These are phyloP conservation scores for Musa balbisiana DNA, from an alignment of 202 grass and related monocot genomes.

Conservation along the genomic window DNA sequence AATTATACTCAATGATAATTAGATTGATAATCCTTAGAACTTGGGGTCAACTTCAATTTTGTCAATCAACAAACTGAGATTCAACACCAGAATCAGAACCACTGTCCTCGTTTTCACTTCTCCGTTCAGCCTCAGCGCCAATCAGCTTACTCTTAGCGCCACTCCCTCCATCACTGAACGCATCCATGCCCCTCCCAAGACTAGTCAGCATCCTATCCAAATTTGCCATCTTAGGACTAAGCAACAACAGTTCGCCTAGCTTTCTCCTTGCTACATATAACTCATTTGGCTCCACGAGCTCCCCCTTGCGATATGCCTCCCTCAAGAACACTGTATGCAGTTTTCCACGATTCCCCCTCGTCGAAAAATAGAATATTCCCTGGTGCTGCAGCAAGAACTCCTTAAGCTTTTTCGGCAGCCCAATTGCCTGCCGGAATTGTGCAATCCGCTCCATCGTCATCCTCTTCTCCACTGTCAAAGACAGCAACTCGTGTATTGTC, in stretches of 20 bases:
- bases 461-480: conserved; percentile 56
- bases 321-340: conserved; percentile 79
- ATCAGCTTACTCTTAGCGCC: conserved; percentile 31
- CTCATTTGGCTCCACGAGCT: conserved; percentile 52
- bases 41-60: neutral
- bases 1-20: neutral
- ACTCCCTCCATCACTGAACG: conserved; percentile 17
- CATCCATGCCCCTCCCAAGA: conserved; percentile 47
- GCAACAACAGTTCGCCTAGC: conserved; percentile 59
- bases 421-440: conserved; percentile 53
- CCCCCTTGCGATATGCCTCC: conserved; percentile 67
- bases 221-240: conserved; percentile 60
- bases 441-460: conserved; percentile 75
- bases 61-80: conserved; percentile 66
- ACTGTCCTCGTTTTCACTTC: conserved; percentile 33
- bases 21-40: neutral
- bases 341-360: conserved; percentile 74
- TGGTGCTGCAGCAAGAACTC: conserved; percentile 82
- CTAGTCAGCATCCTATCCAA: conserved; percentile 84
- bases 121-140: conserved; percentile 23
- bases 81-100: conserved; percentile 79
- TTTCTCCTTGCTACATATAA: conserved; percentile 45
- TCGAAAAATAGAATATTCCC: conserved; percentile 88
- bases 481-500: conserved; percentile 68
- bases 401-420: conserved; percentile 82